Evolutionary conservation across 1,284 basidiomycete genomes (phyloP).

Genomic region (Schizophyllum commune): DNA sequence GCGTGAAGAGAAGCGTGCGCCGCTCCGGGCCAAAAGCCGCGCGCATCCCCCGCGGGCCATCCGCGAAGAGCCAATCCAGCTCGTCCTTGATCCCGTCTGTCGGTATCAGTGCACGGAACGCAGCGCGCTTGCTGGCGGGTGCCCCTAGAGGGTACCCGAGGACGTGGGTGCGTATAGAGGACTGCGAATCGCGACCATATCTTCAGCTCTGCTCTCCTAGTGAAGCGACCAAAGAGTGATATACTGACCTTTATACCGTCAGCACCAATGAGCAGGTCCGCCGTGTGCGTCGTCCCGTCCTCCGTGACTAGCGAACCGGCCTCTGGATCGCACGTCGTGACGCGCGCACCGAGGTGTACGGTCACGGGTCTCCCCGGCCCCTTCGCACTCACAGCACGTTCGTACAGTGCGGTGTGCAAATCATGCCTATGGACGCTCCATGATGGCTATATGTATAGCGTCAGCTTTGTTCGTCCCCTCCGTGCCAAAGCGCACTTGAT

Average conservation of each 20-base stretch:
- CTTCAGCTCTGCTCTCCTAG: too few relatives aligned
- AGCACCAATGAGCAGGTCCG: conserved; percentile 6
- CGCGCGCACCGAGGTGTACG: not conserved
- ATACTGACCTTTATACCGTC: conserved; percentile 7
- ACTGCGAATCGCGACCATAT: not conserved
- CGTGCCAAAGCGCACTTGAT: too few relatives aligned
- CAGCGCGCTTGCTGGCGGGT: not conserved
- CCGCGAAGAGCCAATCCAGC: conserved; percentile 2
- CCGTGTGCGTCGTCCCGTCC: not conserved
- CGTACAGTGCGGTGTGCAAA: conserved; percentile 9
- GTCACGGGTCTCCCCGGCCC: conserved; percentile 1
- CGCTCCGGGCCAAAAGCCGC: not conserved
- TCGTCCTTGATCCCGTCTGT: not conserved
- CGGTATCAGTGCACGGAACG: conserved; percentile 1
- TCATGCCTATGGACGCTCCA: conserved; percentile 9
- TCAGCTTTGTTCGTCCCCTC: too few relatives aligned
- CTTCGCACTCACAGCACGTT: conserved; percentile 3
- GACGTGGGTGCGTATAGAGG: conserved; percentile 4
- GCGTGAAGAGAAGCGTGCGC: conserved; percentile 2
- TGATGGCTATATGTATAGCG: conserved; percentile 3
- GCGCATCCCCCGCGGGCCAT: not conserved
- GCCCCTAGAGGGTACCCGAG: conserved; percentile 1
- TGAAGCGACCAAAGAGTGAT: not conserved
- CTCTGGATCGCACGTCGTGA: conserved; percentile 1
- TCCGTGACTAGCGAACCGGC: not conserved